Base-by-base conservation (phyloP, 495 filamentous ascomycete genomes). In the Coniosporium apollinis region DNA sequence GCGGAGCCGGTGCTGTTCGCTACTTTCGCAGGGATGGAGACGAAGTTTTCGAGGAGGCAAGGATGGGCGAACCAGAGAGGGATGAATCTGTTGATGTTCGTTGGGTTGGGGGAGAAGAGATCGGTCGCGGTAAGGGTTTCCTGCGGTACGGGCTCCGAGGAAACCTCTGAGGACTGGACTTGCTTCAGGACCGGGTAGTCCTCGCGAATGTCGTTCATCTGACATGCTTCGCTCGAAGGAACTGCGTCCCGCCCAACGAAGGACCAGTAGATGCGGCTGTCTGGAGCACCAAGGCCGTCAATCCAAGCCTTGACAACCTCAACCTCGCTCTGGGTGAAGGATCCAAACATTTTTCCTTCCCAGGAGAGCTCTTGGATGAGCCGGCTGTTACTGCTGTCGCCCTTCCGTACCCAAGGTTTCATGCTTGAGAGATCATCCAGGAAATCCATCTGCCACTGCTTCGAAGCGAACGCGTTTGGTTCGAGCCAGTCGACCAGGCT, bases 321-420 rank as follows among this genome's bases (percentile, higher is more conserved):
- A 28, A 62, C 47, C 38, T 67, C 64, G 17, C 41, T 38, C 6
- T 52, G 41, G 7, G 63, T 66, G 42, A 67, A 66, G 9, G 61
- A 47, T 0, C 65, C 63, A 42, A 62, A 68, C 63, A 65, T 66
- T 19, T 50, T 54, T 7, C 60, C 64, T 17, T 51, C 55, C 65
- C 59, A 65, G 6, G 26, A 28, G 19, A 65, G 30, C 43, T 59
- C 62, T 14, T 44, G 44, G 9, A 62, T 39, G 17, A 66, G 38
- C 32, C 42, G 48, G 39, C 59, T 64, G 7, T 50, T 48, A 1
- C 34, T 32, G 33, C 57, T 55, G 28, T 54, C 44, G 13, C 61
- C 61, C 20, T 42, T 47, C 20, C 34, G 28, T 15, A 66, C 43
- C 64, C 62, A 67, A 15, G 55, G 54, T 22, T 43, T 54, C 8